A percentile compares a stretch with the other conserved stretches of the same genome.
Evolutionary conservation across 2,329 filamentous ascomycete genomes (phyloP).

Genomic region (Fusarium poae): DNA sequence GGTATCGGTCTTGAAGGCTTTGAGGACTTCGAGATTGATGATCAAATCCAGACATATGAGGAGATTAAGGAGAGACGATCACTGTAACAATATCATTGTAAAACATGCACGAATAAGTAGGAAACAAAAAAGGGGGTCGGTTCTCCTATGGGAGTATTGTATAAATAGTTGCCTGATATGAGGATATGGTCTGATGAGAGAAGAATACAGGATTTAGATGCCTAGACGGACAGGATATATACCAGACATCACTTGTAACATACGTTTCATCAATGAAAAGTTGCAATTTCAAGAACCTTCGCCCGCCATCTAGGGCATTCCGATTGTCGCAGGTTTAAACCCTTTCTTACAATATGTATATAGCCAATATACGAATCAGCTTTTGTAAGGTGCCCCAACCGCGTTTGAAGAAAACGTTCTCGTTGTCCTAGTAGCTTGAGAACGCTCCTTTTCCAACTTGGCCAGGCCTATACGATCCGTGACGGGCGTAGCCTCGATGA

Average conservation of each 20-base stretch:
- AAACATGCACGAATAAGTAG: slow-evolving; percentile 38
- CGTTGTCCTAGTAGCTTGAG: slow-evolving; percentile 61
- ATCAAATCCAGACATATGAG: slow-evolving; percentile 90
- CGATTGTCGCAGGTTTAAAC: background rate
- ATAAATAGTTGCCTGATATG: slow-evolving; percentile 27
- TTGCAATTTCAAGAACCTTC: background rate
- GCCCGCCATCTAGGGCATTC: background rate
- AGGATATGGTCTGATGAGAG: slow-evolving; percentile 24
- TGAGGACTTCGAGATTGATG: slow-evolving; percentile 81
- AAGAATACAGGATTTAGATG: slow-evolving; percentile 17
- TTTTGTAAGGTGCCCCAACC: slow-evolving; percentile 63
- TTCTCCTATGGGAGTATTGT: slow-evolving; percentile 19
- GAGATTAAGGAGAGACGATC: slow-evolving; percentile 78
- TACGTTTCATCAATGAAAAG: background rate
- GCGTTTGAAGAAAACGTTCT: slow-evolving; percentile 65
- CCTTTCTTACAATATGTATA: slow-evolving; percentile 10
- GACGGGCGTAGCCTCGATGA: slow-evolving; percentile 90
- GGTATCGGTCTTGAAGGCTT: slow-evolving; percentile 88
- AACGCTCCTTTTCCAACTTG: slow-evolving; percentile 68
- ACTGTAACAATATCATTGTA: slow-evolving; percentile 56
- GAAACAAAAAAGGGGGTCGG: slow-evolving; percentile 14
- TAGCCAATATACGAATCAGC: slow-evolving; percentile 49
- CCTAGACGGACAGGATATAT: slow-evolving; percentile 2
- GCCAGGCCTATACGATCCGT: slow-evolving; percentile 83
- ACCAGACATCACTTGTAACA: slow-evolving; percentile 29